Conservation (phyloP, 371 early-diverging fungal genomes). For the Batkoa obscura region DNA sequence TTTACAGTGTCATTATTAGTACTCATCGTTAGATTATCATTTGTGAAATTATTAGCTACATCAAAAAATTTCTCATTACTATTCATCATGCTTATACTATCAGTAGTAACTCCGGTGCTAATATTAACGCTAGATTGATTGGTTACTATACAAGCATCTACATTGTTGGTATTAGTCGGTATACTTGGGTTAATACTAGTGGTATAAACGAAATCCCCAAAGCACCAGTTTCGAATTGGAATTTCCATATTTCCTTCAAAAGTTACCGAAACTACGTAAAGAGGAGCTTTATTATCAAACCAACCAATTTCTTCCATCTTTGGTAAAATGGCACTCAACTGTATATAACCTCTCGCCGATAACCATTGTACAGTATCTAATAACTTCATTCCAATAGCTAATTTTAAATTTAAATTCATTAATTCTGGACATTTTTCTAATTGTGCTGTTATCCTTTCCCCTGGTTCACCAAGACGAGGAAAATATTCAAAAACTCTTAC, state of each 20-base stretch:
- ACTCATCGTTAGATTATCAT: too few relatives aligned
- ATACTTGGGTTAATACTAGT: neutral
- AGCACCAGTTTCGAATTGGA: constrained; percentile 13
- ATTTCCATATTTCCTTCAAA: constrained; percentile 7
- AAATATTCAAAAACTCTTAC: constrained; percentile 3
- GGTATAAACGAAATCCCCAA: constrained; percentile 12
- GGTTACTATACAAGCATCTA: too few relatives aligned
- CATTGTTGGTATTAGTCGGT: too few relatives aligned
- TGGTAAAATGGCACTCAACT: constrained; percentile 11
- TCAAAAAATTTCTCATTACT: too few relatives aligned
- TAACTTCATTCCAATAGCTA: neutral
- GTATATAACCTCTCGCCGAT: neutral
- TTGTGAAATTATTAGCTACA: too few relatives aligned
- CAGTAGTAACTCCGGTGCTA: too few relatives aligned
- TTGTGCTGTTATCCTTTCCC: neutral
- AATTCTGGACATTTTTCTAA: neutral
- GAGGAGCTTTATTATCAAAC: constrained; percentile 15
- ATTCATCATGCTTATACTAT: too few relatives aligned
- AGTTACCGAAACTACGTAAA: constrained; percentile 16
- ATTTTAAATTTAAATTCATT: neutral
- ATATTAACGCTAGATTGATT: too few relatives aligned
- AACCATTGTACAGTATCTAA: constrained; percentile 2
- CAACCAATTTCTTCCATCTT: constrained; percentile 16
- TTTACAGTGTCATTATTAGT: too few relatives aligned
- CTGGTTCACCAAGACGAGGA: neutral